phyloP scores from a whole-genome alignment of 768 basidiomycete genomes.

The Collybia sp. region DNA sequence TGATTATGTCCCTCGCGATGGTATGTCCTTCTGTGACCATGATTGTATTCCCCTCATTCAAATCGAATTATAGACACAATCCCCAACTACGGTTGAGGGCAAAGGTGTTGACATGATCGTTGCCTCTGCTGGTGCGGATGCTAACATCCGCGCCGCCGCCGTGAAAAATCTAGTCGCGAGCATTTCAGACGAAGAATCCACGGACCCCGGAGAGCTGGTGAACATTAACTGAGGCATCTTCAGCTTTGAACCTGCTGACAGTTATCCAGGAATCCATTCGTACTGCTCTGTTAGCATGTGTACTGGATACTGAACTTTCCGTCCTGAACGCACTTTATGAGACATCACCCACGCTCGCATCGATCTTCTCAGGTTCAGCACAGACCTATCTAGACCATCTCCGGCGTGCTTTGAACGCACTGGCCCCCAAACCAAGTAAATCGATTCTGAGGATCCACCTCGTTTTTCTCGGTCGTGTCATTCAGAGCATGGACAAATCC shows the following conservation, averaged over 20 bases:
- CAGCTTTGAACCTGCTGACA: constrained; percentile 3
- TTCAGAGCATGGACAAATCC: constrained; percentile 26
- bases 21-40: constrained; percentile 24
- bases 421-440: constrained; percentile 43
- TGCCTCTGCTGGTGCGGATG: constrained; percentile 59
- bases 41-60: background rate
- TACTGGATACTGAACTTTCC: constrained; percentile 55
- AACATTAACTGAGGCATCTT: too few relatives aligned
- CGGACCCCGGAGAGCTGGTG: too few relatives aligned
- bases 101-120: constrained; percentile 38
- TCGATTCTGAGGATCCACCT: constrained; percentile 51
- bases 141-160: constrained; percentile 52
- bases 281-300: constrained; percentile 62
- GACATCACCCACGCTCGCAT: constrained; percentile 38
- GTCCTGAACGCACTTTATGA: constrained; percentile 72
- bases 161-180: constrained; percentile 48
- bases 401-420: constrained; percentile 25
- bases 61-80: too few relatives aligned
- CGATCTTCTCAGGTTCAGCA: constrained; percentile 36
- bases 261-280: constrained; percentile 45
- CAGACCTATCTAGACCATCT: constrained; percentile 43
- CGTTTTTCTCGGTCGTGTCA: constrained; percentile 46
- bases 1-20: constrained; percentile 55
- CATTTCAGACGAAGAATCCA: constrained; percentile 15
- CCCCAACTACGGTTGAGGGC: background rate